A percentile compares a stretch with the other conserved stretches of the same genome.
Evolutionary conservation across 352 stramenopile genomes (phyloP).

Genomic region (Globisporangium yorkense): DNA sequence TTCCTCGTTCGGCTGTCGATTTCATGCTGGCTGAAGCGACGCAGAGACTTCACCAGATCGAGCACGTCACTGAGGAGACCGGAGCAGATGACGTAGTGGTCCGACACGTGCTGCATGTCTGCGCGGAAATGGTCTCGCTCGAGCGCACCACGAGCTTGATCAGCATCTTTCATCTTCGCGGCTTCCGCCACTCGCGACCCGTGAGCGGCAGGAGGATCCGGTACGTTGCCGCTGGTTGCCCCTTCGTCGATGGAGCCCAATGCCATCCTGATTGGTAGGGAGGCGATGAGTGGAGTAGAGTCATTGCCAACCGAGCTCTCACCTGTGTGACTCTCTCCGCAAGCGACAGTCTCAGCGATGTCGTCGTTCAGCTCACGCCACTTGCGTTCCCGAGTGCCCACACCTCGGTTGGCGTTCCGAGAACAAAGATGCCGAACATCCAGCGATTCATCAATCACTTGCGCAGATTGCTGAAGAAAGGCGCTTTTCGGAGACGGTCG

Average conservation of each 20-base stretch:
- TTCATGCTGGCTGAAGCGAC: slow-evolving; percentile 9
- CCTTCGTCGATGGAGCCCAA: slow-evolving; percentile 5
- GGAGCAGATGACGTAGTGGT: slow-evolving; percentile 28
- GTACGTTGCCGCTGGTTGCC: not conserved
- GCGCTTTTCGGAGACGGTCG: slow-evolving; percentile 22
- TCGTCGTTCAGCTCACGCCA: slow-evolving; percentile 8
- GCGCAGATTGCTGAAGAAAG: slow-evolving; percentile 18
- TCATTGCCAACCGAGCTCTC: too few relatives aligned
- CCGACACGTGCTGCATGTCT: slow-evolving; percentile 13
- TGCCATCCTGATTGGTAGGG: slow-evolving; percentile 1
- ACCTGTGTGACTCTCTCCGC: not conserved
- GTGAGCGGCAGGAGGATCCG: not conserved
- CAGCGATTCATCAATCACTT: slow-evolving; percentile 1
- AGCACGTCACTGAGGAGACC: slow-evolving; percentile 9
- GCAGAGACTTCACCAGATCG: slow-evolving; percentile 9
- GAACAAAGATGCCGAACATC: not conserved
- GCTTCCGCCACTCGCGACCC: slow-evolving; percentile 3
- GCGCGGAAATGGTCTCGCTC: slow-evolving; percentile 23
- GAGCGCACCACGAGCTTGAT: slow-evolving; percentile 21
- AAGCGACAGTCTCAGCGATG: not conserved
- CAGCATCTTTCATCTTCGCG: slow-evolving; percentile 6
- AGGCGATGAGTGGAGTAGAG: not conserved
- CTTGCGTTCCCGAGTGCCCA: slow-evolving; percentile 6
- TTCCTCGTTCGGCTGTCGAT: not conserved
- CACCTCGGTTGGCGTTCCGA: not conserved